Percentiles rank a stretch among this genome's conserved stretches.
These are phyloP conservation scores for Inga laurina DNA, from an alignment of 306 rosid species.

Conservation along the genomic window DNA sequence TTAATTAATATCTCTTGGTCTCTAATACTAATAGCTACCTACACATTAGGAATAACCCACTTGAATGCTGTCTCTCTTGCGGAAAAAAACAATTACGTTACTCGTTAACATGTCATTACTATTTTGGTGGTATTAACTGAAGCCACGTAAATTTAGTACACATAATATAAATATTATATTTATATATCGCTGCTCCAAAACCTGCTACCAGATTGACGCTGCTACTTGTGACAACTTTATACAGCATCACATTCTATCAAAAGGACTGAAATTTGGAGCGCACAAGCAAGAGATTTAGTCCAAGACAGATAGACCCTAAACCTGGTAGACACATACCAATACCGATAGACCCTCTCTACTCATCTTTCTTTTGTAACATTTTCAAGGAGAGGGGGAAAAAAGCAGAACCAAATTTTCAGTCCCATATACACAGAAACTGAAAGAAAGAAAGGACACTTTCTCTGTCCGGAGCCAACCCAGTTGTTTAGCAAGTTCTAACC, in stretches of 20 bases:
- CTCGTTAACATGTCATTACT: not conserved
- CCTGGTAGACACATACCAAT: conserved; percentile 24
- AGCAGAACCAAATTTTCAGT: conserved; percentile 1
- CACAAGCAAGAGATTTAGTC: conserved; percentile 42
- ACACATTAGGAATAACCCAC: not conserved
- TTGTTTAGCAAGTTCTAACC: conserved; percentile 4
- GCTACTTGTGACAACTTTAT: conserved; percentile 39
- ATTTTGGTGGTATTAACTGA: not conserved
- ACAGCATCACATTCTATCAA: conserved; percentile 33
- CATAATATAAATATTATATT: not conserved
- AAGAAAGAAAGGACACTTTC: not conserved
- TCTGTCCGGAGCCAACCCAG: not conserved
- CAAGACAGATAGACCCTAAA: conserved; percentile 30
- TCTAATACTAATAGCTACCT: not conserved
- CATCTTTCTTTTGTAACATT: not conserved
- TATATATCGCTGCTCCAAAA: conserved; percentile 14
- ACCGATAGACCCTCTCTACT: not conserved
- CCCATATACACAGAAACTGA: not conserved
- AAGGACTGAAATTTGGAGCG: conserved; percentile 32
- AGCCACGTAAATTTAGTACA: not conserved
- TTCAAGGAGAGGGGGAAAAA: not conserved
- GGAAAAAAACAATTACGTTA: not conserved
- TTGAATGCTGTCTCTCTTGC: not conserved
- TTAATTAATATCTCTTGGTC: not conserved
- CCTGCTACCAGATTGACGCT: conserved; percentile 37